phyloP scores from a whole-genome alignment of 495 filamentous ascomycete genomes.

The Aspergillus sclerotioniger region DNA sequence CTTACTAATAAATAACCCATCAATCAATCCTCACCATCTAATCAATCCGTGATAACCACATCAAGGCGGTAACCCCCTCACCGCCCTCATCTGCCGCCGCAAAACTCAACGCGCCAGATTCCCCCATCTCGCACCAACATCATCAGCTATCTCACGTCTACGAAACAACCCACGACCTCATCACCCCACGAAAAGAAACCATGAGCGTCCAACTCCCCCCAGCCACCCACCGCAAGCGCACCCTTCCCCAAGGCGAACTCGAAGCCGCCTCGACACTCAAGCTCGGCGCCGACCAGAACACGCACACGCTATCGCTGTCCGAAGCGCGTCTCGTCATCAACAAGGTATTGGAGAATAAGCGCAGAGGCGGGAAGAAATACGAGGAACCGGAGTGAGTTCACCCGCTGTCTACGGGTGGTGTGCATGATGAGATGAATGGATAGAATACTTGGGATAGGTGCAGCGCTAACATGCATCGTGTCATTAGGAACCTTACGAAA shows the following conservation, averaged over 20 bases:
- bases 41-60: too few relatives aligned
- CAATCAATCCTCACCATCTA: background rate
- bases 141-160: background rate
- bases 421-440: background rate
- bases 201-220: conserved; percentile 42
- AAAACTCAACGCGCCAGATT: conserved; percentile 1
- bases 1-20: background rate
- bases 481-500: conserved; percentile 62
- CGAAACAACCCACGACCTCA: background rate
- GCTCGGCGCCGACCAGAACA: conserved; percentile 88
- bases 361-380: conserved; percentile 45
- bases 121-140: background rate
- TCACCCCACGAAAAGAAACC: background rate
- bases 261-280: conserved; percentile 78
- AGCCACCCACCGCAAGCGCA: conserved; percentile 69
- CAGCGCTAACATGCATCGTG: conserved; percentile 1
- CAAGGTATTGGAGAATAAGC: conserved; percentile 69
- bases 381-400: conserved; percentile 50
- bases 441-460: background rate
- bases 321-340: conserved; percentile 91
- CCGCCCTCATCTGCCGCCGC: conserved; percentile 16
- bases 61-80: conserved; percentile 12
- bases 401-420: background rate
- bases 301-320: conserved; percentile 81
- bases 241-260: conserved; percentile 75